Base-by-base conservation (phyloP, 2,329 filamentous ascomycete species). In the Furcasterigmium sp. region DNA sequence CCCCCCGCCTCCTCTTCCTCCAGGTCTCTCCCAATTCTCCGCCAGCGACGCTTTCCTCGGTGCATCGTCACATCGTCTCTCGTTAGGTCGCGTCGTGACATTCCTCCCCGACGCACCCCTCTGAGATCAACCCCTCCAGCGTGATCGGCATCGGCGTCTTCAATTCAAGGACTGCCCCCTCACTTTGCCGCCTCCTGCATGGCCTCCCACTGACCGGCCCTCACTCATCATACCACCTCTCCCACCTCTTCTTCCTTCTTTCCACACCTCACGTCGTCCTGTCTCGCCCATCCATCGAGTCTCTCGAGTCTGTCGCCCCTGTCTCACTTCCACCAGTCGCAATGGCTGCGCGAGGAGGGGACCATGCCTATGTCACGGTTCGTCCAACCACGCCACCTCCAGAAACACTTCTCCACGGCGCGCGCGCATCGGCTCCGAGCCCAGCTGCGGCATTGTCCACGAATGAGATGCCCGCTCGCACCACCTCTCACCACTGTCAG, bases 311-410 rank as follows among this genome's bases (percentile, higher is more conserved):
- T 7, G 8, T 35, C 32, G 32, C 39, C 25, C 21, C 41, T 48
- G 43, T 46, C 45, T 52, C 51, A 49, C 49, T 46, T 41, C 46
- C 32, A 28, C 38, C 32, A 17, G n/a, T 41, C 43, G 46, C 51
- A 49, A 70, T 72, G 67, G 62, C 65, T 49, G 53, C 57, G 43
- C 55, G 55, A 54, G 56, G 56, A 54, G 64, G 61, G 50, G 70
- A 73, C 58, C 73, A 78, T 52, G 67, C 75, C 53, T 80, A 79
- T 60, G 75, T 73, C 52, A 79, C 75, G 60, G 75, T 80, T 65
- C 55, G 73, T 73, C 35, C 37, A 44, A 20, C 39, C 37, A 42
- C 39, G 38, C 49, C 35, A n/a, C n/a, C n/a, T n/a, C n/a, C n/a
- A n/a, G n/a, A 26, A 26, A 26, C 23, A 39, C 38, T 17, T 40